Evolutionary conservation across 176 grass and related monocot genomes (phyloP).

Genomic region (Raddia guianensis): DNA sequence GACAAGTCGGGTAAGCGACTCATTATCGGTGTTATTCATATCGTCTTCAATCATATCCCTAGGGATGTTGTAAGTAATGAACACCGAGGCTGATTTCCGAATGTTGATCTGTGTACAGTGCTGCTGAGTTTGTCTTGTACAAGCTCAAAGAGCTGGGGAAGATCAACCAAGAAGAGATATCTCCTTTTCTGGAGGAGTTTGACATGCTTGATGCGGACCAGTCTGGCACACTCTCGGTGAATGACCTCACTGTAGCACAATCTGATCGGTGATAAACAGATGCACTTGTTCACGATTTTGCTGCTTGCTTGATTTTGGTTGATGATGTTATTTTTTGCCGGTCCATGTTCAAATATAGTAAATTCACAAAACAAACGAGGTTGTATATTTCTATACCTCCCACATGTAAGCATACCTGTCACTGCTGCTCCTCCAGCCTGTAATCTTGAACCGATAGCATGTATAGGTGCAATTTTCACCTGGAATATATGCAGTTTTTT

Average conservation of each 20-base stretch:
- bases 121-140: conserved; percentile 91
- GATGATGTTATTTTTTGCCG: conserved; percentile 4
- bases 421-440: conserved; percentile 12
- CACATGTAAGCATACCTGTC: neutral
- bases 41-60: conserved; percentile 7
- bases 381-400: neutral
- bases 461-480: neutral
- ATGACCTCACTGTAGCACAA: conserved; percentile 68
- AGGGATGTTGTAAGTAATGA: neutral
- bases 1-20: conserved; percentile 61
- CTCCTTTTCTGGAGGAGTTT: conserved; percentile 82
- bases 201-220: conserved; percentile 77
- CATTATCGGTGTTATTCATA: neutral
- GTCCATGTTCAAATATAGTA: conserved; percentile 15
- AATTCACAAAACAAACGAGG: conserved; percentile 1
- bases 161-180: conserved; percentile 86
- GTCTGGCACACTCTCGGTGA: conserved; percentile 63
- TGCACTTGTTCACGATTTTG: neutral
- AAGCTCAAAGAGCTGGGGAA: conserved; percentile 98
- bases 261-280: conserved; percentile 28
- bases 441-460: neutral
- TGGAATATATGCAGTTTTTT: neutral
- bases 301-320: conserved; percentile 9
- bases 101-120: conserved; percentile 51
- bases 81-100: neutral